These are phyloP conservation scores for Silene latifolia DNA, from an alignment of 148 eudicot genomes.

Conservation along the genomic window DNA sequence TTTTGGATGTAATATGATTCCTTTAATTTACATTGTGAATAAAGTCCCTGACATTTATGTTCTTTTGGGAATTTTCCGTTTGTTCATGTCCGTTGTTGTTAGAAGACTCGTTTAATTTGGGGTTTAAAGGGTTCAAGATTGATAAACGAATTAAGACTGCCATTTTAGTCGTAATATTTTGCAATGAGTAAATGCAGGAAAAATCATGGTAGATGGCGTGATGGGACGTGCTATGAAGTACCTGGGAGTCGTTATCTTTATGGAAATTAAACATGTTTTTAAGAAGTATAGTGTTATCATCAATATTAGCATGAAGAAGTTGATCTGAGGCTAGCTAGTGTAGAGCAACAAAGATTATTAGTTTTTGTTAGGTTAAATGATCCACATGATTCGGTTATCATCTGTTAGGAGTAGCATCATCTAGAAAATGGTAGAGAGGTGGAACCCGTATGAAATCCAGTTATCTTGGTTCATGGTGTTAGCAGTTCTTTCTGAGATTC, in stretches of 20 bases:
- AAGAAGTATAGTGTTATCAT: background rate
- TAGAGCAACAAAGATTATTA: background rate
- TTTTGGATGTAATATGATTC: slow-evolving; percentile 21
- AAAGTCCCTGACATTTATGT: slow-evolving; percentile 25
- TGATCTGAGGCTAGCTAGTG: slow-evolving; percentile 1
- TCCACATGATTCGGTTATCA: slow-evolving; percentile 19
- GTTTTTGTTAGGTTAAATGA: slow-evolving; percentile 11
- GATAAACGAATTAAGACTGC: background rate
- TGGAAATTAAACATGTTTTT: background rate
- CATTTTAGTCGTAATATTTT: background rate
- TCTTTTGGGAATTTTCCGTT: slow-evolving; percentile 24
- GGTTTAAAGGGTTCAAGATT: background rate
- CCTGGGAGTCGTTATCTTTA: background rate
- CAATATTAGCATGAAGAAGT: background rate
- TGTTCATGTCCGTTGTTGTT: slow-evolving; percentile 26
- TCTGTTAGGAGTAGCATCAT: slow-evolving; percentile 26
- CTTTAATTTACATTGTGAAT: slow-evolving; percentile 27
- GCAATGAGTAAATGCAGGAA: slow-evolving; percentile 11
- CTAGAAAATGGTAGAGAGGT: slow-evolving; percentile 53
- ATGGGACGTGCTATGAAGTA: background rate
- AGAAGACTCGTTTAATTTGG: slow-evolving; percentile 21
- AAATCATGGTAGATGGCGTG: slow-evolving; percentile 3
- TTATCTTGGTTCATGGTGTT: slow-evolving; percentile 44
- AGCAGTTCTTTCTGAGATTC: slow-evolving; percentile 42
- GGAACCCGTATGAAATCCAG: slow-evolving; percentile 46